phyloP scores from a whole-genome alignment of 768 basidiomycete species.

The Candolleomyces aberdarensis region DNA sequence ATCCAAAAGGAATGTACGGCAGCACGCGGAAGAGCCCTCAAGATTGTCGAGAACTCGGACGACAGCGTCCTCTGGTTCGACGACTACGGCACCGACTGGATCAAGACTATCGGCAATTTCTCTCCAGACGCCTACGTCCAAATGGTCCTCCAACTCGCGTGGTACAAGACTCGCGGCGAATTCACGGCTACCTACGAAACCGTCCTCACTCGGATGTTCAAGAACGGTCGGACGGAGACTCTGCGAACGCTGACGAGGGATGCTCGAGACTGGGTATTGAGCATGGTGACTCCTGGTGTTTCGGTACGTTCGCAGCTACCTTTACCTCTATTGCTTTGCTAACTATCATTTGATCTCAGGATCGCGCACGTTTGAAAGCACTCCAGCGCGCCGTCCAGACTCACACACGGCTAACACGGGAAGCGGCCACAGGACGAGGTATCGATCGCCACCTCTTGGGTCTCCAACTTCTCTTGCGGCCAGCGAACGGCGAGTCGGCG shows the following conservation, averaged over 20 bases:
- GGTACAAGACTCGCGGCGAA: slow-evolving; percentile 71
- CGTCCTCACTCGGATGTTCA: slow-evolving; percentile 81
- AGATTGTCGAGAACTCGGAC: slow-evolving; percentile 76
- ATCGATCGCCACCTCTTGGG: slow-evolving; percentile 93
- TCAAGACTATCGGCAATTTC: slow-evolving; percentile 55
- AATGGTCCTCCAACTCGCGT: slow-evolving; percentile 89
- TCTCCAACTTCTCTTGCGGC: slow-evolving; percentile 60
- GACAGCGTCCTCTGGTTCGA: slow-evolving; percentile 79
- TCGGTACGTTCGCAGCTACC: slow-evolving; percentile 35
- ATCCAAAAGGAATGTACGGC: slow-evolving; percentile 53
- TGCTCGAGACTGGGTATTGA: slow-evolving; percentile 72
- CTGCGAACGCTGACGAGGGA: slow-evolving; percentile 74
- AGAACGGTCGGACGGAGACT: slow-evolving; percentile 87
- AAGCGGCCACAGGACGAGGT: slow-evolving; percentile 78
- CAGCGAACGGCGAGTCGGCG: slow-evolving; percentile 51
- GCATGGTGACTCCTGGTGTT: slow-evolving; percentile 56
- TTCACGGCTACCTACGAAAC: slow-evolving; percentile 95
- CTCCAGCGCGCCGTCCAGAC: slow-evolving; percentile 67
- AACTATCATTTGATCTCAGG: slow-evolving; percentile 12
- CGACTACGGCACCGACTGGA: slow-evolving; percentile 86
- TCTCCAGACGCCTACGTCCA: slow-evolving; percentile 86
- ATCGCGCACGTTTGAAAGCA: slow-evolving; percentile 36
- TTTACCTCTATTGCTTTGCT: neutral
- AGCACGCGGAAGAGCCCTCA: slow-evolving; percentile 55
- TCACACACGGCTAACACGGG: slow-evolving; percentile 70